Evolutionary conservation across 306 rosid species (phyloP), one percentile per base, ranked within the genome.

Genomic region (Adenanthera pavonina): DNA sequence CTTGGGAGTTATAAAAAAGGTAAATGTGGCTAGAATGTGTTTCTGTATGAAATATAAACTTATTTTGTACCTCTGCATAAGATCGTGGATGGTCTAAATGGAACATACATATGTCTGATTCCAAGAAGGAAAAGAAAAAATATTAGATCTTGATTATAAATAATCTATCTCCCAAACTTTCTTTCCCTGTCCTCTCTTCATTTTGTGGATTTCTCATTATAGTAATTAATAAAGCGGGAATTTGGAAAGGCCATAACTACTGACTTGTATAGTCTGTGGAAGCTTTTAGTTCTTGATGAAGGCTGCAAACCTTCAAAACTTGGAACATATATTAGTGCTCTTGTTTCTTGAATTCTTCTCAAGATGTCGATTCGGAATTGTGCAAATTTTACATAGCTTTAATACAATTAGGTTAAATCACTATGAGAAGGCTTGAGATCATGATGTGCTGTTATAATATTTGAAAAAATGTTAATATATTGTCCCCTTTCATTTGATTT

Each of bases 1-100:
- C 80, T 73, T 96, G 88, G 98, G 91, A 66, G 92, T 92, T 65
- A 82, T 95, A 71, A 93, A 93, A 89, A 92, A 93, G 99, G 99
- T 93, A 89, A 36, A 56, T 70, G 69, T 77, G 75, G 61, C 68
- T 73, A 62, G 51, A 81, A 48, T 73, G 59, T 60, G 5, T 68
- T 84, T 67, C 75, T 76, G 35, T 36, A 6, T 38, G 6, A 41
- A 71, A 57, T 25, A 12, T 48, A 56, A 51, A 13, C 62, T 83
- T 65, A 51, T 69, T 25, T 64, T 78, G 35, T 43, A 43, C 61
- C 16, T 34, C 25, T 61, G 51, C 33, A 44, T 67, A 70, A 68
- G 69, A 52, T 84, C 20, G 53, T 86, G 79, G 78, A 67, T 72
- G 62, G 69, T 72, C 75, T 38, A 34, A 70, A 64, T 72, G 65